Percentiles rank a stretch among this genome's conserved stretches.
Evolutionary conservation across 1,284 basidiomycete genomes (phyloP).

Genomic region (Leccinum colubrinum): DNA sequence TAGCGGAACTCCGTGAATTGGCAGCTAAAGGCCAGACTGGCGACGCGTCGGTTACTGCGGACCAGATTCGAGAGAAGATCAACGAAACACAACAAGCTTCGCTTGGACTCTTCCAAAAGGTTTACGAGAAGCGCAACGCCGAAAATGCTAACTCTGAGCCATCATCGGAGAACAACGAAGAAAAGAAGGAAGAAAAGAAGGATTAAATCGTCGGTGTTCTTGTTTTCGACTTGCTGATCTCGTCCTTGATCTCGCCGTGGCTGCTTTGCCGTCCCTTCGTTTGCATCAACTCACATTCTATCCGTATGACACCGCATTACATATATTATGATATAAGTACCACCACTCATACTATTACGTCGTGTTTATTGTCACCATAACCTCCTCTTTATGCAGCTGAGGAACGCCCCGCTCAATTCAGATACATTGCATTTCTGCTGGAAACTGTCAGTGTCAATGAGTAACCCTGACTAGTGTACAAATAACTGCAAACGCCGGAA

Average conservation of each 20-base stretch:
- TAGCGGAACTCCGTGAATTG: constrained; percentile 88
- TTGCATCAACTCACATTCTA: constrained; percentile 17
- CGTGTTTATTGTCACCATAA: constrained; percentile 18
- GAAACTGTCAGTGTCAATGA: too few relatives aligned
- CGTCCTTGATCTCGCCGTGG: constrained; percentile 15
- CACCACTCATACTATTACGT: constrained; percentile 29
- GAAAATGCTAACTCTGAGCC: constrained; percentile 57
- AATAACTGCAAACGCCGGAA: background rate
- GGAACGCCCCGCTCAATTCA: constrained; percentile 28
- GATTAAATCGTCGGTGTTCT: constrained; percentile 44
- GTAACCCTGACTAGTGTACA: background rate
- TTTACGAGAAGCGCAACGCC: constrained; percentile 89
- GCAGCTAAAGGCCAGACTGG: constrained; percentile 89
- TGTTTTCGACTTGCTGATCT: background rate
- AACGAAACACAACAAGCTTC: constrained; percentile 96
- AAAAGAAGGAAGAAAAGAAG: constrained; percentile 68
- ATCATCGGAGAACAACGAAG: constrained; percentile 44
- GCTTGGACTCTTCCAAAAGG: constrained; percentile 97
- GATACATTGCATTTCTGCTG: background rate
- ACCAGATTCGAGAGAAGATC: constrained; percentile 91
- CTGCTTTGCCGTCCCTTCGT: constrained; percentile 26
- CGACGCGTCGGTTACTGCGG: constrained; percentile 80
- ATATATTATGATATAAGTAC: constrained; percentile 34
- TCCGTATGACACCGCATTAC: constrained; percentile 15
- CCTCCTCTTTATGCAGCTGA: constrained; percentile 14